A percentile compares a stretch with the other conserved stretches of the same genome.
phyloP scores from a whole-genome alignment of 1,139 yeast genomes.

The Hansenula lynferdii region DNA sequence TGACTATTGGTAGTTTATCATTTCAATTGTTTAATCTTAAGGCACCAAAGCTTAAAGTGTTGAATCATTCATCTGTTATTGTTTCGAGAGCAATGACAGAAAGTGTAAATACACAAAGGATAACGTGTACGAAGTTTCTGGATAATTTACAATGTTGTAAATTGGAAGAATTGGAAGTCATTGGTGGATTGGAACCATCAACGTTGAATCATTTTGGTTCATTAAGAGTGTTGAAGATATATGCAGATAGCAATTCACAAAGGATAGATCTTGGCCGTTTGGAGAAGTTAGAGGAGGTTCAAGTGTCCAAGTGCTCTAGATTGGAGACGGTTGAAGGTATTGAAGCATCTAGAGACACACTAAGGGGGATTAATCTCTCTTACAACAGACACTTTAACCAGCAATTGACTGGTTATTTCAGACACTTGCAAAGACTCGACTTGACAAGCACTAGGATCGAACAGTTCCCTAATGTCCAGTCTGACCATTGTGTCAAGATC shows the following conservation, averaged over 20 bases:
- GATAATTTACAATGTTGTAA: conserved; percentile 8
- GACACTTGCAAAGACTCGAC: not conserved
- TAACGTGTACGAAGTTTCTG: conserved; percentile 12
- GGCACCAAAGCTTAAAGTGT: conserved; percentile 12
- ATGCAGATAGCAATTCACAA: conserved; percentile 12
- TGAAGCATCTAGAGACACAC: not conserved
- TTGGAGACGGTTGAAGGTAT: conserved; percentile 4
- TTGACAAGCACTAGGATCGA: not conserved
- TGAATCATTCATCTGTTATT: conserved; percentile 13
- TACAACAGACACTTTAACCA: conserved; percentile 8
- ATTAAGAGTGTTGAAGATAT: conserved; percentile 10
- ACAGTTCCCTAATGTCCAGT: not conserved
- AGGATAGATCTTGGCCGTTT: conserved; percentile 6
- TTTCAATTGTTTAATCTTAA: conserved; percentile 15
- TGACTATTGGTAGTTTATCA: conserved; percentile 16
- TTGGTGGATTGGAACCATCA: conserved; percentile 9
- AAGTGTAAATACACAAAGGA: conserved; percentile 9
- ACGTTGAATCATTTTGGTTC: conserved; percentile 8
- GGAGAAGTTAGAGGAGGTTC: conserved; percentile 6
- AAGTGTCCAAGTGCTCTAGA: conserved; percentile 10
- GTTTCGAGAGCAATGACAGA: conserved; percentile 12
- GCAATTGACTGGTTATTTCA: conserved; percentile 4
- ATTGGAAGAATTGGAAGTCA: conserved; percentile 10
- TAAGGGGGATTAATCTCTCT: conserved; percentile 6
- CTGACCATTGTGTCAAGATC: not conserved